Base-by-base conservation (phyloP, 805 yeast species). In the Candida koratica region DNA sequence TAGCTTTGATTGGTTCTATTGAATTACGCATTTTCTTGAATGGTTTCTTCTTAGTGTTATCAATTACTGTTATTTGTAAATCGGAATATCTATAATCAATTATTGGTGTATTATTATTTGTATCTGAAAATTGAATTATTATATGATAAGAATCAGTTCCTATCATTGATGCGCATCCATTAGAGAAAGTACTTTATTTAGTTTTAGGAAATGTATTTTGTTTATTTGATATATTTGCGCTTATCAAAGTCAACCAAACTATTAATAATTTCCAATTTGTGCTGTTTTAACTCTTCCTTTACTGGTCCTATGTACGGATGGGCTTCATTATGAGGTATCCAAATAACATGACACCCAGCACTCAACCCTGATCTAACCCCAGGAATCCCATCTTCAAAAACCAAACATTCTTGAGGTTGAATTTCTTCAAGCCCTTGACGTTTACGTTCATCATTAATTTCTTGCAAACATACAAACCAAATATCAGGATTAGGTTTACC, bases 401-500 rank as follows among this genome's bases (percentile, higher is more conserved):
- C 83, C 20, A 93, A 58, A 50, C 95, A 84, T 51, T 93, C 96
- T 20, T 77, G 79, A 4, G 90, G 83, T 37, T 56, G 51, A 41
- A 90, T 82, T 23, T 61, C 62, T 1, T 56, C 66, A 17, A 62
- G 55, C 3, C 69, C 73, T 3, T 58, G 49, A 2, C 55, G 56
- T 9, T 53, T 48, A 34, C 79, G 69, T 28, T 75, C 74, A 15
- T 53, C 49, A 55, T 93, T 93, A 37, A 93, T 49, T 10, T 81
- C 71, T 13, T 68, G 75, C 42, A 93, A 70, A 28, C 97, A 95
- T 3, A 79, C 70, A 44, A 76, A 75, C 94, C 95, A 93, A 44
- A 93, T 88, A 55, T 89, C 94, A 2, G 98, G 98, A 41, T 69
- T 68, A 10, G 99, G 99, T 56, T 93, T 93, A 5, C 98, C 97